phyloP scores from a whole-genome alignment of 176 grass and related monocot species.

The Lolium rigidum region DNA sequence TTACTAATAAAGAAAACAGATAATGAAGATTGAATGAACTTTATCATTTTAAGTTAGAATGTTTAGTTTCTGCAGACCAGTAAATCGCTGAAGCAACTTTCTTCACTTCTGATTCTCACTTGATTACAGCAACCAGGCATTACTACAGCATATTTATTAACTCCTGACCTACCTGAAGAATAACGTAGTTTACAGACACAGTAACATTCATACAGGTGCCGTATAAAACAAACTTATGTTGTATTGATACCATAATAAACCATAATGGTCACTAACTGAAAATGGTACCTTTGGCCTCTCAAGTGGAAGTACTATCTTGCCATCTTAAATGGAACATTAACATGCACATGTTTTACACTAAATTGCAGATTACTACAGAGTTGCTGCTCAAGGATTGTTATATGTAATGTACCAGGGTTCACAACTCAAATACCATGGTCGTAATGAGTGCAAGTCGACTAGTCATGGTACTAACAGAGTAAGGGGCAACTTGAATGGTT shows the following conservation, averaged over 20 bases:
- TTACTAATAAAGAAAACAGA: neutral
- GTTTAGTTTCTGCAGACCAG: neutral
- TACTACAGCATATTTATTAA: slow-evolving; percentile 26
- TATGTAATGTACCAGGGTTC: neutral
- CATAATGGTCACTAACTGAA: too few relatives aligned
- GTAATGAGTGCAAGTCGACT: neutral
- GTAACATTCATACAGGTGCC: neutral
- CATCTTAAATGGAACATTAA: neutral
- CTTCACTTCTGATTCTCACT: slow-evolving; percentile 3
- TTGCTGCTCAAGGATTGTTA: slow-evolving; percentile 1
- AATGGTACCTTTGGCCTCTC: too few relatives aligned
- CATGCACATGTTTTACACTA: slow-evolving; percentile 22
- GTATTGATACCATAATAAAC: too few relatives aligned
- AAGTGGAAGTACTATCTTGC: slow-evolving; percentile 1
- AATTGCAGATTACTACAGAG: neutral
- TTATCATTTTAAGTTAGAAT: slow-evolving; percentile 26
- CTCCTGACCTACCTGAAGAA: neutral
- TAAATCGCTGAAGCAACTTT: slow-evolving; percentile 9
- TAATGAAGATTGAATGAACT: neutral
- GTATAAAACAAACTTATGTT: neutral
- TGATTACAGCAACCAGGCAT: neutral
- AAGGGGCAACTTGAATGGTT: neutral
- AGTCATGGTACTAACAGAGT: slow-evolving; percentile 1
- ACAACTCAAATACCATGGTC: neutral
- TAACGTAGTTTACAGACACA: slow-evolving; percentile 2